phyloP scores from a whole-genome alignment of 169 alveolate genomes.

The Cryptosporidium sp. region DNA sequence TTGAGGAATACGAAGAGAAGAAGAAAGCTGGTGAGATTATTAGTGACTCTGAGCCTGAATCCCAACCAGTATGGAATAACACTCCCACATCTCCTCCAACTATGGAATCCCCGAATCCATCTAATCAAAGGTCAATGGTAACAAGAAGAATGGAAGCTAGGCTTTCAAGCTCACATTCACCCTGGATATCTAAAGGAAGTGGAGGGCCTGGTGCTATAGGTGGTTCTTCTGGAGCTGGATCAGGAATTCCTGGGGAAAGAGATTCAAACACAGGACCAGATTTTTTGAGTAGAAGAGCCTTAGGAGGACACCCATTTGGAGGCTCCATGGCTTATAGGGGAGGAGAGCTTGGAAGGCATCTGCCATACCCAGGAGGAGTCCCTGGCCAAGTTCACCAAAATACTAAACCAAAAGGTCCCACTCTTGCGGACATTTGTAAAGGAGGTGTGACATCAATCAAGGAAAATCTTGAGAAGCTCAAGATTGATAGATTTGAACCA shows the following conservation, averaged over 20 bases:
- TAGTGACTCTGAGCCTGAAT: conserved; percentile 70
- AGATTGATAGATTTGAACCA: conserved; percentile 49
- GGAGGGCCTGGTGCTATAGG: neutral
- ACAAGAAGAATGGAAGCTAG: conserved; percentile 75
- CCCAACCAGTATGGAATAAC: conserved; percentile 49
- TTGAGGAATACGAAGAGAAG: conserved; percentile 63
- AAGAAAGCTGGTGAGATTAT: conserved; percentile 56
- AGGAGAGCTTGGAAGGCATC: conserved; percentile 3
- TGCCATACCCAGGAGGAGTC: neutral
- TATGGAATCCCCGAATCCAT: conserved; percentile 53
- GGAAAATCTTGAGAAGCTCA: conserved; percentile 58
- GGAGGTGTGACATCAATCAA: conserved; percentile 38
- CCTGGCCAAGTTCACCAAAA: neutral
- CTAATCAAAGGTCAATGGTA: conserved; percentile 71
- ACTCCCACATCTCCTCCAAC: conserved; percentile 73
- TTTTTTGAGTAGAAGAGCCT: conserved; percentile 11
- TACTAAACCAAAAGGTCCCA: conserved; percentile 60
- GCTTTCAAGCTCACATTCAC: conserved; percentile 37
- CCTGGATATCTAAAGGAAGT: conserved; percentile 18
- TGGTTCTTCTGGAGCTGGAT: neutral
- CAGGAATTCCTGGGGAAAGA: conserved; percentile 5
- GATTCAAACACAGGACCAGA: conserved; percentile 15
- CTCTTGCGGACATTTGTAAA: conserved; percentile 49
- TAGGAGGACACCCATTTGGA: neutral
- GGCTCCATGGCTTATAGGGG: neutral